Evolutionary conservation across 2,329 filamentous ascomycete genomes (phyloP), one percentile per base, ranked within the genome.

Genomic region (Pseudocercospora crystallina): DNA sequence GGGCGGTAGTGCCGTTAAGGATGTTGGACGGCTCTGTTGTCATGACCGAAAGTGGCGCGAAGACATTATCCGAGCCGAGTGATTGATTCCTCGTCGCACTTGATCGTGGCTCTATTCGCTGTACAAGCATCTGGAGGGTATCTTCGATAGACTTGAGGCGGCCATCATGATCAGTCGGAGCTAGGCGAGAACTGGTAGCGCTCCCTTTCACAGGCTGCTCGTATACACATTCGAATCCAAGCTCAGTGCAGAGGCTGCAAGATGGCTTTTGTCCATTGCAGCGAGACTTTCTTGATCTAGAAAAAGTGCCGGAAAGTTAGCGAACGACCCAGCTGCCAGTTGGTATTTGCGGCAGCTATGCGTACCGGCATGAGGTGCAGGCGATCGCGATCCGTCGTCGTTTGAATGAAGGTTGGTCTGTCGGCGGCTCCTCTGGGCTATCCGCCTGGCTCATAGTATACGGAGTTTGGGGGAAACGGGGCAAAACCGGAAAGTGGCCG

Each of bases 211-310:
- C 45, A 2, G 45, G 45, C 20, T 47, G 45, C 36, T 47, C 45
- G 36, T 47, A 47, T 12, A 40, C 14, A 30, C 44, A 47, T 5
- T 47, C 26, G 17, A 47, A 47, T 30, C 45, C 45, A 5, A 47
- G 36, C 12, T 47, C 45, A 29, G 40, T 30, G 7, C 45, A 47
- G 10, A 47, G 36, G 15, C 29, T 47, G 45, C 45, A 47, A 7
- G 45, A 13, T n/a, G 45, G 45, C 14, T 41, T 47, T 5, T 14
- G 35, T 3, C 45, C 45, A 36, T 47, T 39, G 11, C 45, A 47
- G 20, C 20, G 20, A 26, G 20, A 26, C 20, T 26, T 26, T 26
- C 20, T 26, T 26, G 20, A 26, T 26, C 20, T 26, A 7, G 7
- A 26, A 26, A 7, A 26, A 26, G 20, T 26, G 7, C 20, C 20